Evolutionary conservation across 805 yeast genomes (phyloP).

Genomic region (Lipomyces mesembrius): DNA sequence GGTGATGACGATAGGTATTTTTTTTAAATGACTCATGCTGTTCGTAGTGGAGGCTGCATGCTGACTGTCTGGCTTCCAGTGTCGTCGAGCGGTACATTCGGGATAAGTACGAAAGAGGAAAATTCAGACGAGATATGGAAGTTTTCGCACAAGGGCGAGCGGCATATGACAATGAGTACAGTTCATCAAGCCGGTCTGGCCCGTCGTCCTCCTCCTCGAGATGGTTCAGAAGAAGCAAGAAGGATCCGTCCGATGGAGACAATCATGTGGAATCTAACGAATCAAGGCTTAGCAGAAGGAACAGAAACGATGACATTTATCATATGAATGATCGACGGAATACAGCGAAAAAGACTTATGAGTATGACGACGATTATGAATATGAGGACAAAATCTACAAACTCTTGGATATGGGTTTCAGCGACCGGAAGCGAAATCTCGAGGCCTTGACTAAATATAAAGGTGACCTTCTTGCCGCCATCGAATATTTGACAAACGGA

Average conservation of each 20-base stretch:
- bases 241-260: constrained; percentile 10
- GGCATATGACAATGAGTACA: constrained; percentile 7
- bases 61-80: constrained; percentile 9
- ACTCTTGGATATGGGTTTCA: constrained; percentile 61
- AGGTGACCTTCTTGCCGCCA: constrained; percentile 65
- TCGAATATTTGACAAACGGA: constrained; percentile 49
- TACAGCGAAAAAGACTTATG: constrained; percentile 11
- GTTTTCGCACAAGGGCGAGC: constrained; percentile 35
- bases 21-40: neutral
- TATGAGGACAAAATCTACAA: constrained; percentile 51
- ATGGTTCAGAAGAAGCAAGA: constrained; percentile 28
- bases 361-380: constrained; percentile 31
- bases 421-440: constrained; percentile 58
- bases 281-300: neutral
- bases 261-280: constrained; percentile 2
- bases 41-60: neutral
- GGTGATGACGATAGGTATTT: constrained; percentile 55
- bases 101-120: constrained; percentile 71
- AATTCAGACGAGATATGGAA: constrained; percentile 52
- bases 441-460: constrained; percentile 65
- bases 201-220: constrained; percentile 13
- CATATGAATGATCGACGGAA: constrained; percentile 1
- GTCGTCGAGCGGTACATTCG: constrained; percentile 63
- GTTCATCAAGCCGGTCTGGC: constrained; percentile 1
- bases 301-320: neutral